Conservation (phyloP, 805 yeast genomes). For the Scheffersomyces lignosus region DNA sequence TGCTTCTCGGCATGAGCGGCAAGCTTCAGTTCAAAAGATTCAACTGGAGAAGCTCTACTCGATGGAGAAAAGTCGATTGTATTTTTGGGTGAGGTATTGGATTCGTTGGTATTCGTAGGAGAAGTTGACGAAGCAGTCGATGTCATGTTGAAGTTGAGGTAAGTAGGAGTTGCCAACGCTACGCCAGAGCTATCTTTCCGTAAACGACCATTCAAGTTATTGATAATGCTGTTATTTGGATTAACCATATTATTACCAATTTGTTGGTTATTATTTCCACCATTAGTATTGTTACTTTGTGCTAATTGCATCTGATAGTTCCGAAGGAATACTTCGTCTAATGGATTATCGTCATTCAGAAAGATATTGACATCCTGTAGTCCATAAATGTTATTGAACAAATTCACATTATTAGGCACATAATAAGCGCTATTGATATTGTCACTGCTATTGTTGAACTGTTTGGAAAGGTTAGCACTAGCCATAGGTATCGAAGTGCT, state of each 20-base stretch:
- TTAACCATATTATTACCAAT: not conserved
- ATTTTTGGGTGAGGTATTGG: conserved; percentile 16
- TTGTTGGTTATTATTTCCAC: not conserved
- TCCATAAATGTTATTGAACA: conserved; percentile 26
- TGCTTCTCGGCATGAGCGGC: conserved; percentile 18
- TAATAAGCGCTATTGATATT: conserved; percentile 9
- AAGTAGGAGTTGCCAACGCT: not conserved
- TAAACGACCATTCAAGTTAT: too few relatives aligned
- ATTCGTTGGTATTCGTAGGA: conserved; percentile 31
- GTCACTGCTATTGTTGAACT: not conserved
- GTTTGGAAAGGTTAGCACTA: not conserved
- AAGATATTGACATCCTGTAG: conserved; percentile 41
- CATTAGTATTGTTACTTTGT: not conserved
- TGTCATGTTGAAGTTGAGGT: conserved; percentile 12
- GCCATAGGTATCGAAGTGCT: not conserved
- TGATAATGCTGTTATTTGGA: not conserved
- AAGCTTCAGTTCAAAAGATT: conserved; percentile 13
- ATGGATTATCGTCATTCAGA: conserved; percentile 36
- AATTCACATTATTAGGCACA: conserved; percentile 36
- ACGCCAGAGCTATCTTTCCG: not conserved
- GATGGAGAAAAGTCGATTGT: conserved; percentile 8
- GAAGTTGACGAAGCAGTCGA: conserved; percentile 31
- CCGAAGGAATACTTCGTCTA: conserved; percentile 33
- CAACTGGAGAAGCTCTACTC: conserved; percentile 5
- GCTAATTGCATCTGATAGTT: conserved; percentile 9